Percentiles rank a stretch among this genome's conserved stretches.
These are phyloP conservation scores for Xylaria sp. DNA, from an alignment of 2,329 filamentous ascomycete species.

Conservation along the genomic window DNA sequence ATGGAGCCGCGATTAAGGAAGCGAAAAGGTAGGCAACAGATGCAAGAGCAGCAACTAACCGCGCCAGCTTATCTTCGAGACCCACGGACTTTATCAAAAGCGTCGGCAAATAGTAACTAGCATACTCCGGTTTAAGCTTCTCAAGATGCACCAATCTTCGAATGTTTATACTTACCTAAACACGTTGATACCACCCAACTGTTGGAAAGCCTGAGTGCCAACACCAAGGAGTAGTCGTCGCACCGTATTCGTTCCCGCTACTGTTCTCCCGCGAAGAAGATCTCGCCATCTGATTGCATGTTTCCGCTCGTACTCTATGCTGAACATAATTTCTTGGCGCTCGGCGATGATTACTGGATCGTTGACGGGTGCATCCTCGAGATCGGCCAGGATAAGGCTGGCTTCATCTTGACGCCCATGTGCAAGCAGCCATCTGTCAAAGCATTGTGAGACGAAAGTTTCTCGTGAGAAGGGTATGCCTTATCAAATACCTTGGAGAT, in stretches of 20 bases:
- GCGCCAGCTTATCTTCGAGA: conserved; percentile 59
- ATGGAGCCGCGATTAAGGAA: conserved; percentile 43
- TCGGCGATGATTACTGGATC: conserved; percentile 43
- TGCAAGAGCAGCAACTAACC: conserved; percentile 62
- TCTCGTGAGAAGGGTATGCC: background rate
- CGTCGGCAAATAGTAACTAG: conserved; percentile 54
- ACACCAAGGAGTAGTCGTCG: conserved; percentile 43
- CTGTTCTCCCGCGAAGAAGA: conserved; percentile 39
- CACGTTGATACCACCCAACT: conserved; percentile 39
- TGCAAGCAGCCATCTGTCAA: conserved; percentile 45
- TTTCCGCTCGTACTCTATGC: conserved; percentile 45
- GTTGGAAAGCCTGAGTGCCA: conserved; percentile 46
- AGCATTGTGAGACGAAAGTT: conserved; percentile 3
- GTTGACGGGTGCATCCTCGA: conserved; percentile 43
- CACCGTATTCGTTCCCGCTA: conserved; percentile 44
- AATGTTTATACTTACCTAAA: conserved; percentile 23
- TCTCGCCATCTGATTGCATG: conserved; percentile 45
- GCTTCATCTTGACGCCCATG: conserved; percentile 48
- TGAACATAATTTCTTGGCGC: conserved; percentile 45
- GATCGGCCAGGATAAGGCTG: conserved; percentile 42
- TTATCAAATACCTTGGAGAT: conserved; percentile 42
- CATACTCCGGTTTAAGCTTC: background rate
- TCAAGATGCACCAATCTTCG: background rate
- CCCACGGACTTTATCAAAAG: conserved; percentile 64
- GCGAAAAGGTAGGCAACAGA: conserved; percentile 45